Conservation (phyloP, 2,329 filamentous ascomycete genomes). For the Aspergillus amoenus region DNA sequence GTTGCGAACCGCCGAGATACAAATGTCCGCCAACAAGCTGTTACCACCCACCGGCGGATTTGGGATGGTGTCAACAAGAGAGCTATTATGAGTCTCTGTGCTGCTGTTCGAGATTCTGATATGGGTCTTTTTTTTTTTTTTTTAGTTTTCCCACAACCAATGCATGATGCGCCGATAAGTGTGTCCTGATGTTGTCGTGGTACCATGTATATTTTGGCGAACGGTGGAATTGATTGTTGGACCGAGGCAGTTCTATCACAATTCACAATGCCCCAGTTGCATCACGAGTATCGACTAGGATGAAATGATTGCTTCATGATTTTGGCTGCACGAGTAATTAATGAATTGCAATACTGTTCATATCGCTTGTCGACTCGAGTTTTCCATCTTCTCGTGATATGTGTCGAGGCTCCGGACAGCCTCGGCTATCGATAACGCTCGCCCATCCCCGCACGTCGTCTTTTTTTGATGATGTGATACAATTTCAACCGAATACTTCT, state of each 20-base stretch:
- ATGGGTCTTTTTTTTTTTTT: not conserved
- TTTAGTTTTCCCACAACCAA: not conserved
- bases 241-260: not conserved
- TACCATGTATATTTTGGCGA: not conserved
- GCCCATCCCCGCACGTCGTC: conserved; percentile 8
- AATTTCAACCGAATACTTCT: not conserved
- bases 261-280: not conserved
- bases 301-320: not conserved
- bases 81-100: not conserved
- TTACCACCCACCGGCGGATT: not conserved
- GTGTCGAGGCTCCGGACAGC: not conserved
- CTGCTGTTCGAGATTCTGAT: not conserved
- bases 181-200: not conserved
- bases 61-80: not conserved
- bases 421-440: conserved; percentile 15
- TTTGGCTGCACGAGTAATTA: not conserved
- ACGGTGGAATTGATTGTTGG: not conserved
- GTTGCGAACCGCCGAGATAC: not conserved
- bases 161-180: not conserved
- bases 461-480: conserved; percentile 6
- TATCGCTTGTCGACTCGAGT: not conserved
- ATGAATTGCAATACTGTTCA: not conserved
- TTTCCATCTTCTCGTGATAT: not conserved
- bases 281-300: not conserved
- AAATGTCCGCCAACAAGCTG: not conserved